These are phyloP conservation scores for Ceratocystis cacaofunesta DNA, from an alignment of 2,329 filamentous ascomycete species.

Conservation along the genomic window DNA sequence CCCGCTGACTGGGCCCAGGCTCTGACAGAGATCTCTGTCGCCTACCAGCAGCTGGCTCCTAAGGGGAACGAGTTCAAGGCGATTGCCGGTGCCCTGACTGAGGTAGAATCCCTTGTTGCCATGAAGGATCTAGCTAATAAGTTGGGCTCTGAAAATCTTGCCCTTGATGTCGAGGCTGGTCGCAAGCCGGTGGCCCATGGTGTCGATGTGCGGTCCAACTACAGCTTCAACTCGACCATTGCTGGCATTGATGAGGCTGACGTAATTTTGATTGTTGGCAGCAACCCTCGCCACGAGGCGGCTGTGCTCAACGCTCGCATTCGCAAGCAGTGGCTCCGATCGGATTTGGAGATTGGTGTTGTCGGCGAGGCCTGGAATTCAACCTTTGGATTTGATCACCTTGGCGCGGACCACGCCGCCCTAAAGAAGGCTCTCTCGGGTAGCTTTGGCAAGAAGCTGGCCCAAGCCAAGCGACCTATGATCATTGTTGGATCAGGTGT, in stretches of 20 bases:
- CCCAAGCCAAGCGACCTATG: slow-evolving; percentile 80
- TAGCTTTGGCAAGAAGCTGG: slow-evolving; percentile 83
- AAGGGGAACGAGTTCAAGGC: slow-evolving; percentile 93
- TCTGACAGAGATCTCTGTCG: slow-evolving; percentile 68
- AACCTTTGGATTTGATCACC: slow-evolving; percentile 88
- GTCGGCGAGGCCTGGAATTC: slow-evolving; percentile 85
- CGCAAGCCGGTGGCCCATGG: slow-evolving; percentile 78
- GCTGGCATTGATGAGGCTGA: slow-evolving; percentile 89
- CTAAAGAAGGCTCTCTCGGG: slow-evolving; percentile 77
- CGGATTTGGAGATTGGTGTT: slow-evolving; percentile 81
- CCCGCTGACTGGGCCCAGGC: slow-evolving; percentile 94
- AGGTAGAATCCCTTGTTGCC: slow-evolving; percentile 85
- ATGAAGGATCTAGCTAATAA: slow-evolving; percentile 96
- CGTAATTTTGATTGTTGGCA: slow-evolving; percentile 79
- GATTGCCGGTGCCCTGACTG: slow-evolving; percentile 77
- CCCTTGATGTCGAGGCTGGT: slow-evolving; percentile 77
- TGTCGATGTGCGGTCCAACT: slow-evolving; percentile 85
- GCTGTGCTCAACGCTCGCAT: slow-evolving; percentile 92
- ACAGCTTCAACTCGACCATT: slow-evolving; percentile 92
- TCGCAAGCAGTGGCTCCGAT: slow-evolving; percentile 92
- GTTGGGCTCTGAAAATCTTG: slow-evolving; percentile 89
- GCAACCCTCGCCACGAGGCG: slow-evolving; percentile 89
- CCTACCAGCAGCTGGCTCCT: slow-evolving; percentile 63
- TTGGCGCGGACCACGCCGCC: slow-evolving; percentile 63
- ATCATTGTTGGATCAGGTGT: slow-evolving; percentile 89